Percentiles rank a stretch among this genome's conserved stretches.
Evolutionary conservation across 2,329 filamentous ascomycete species (phyloP).

Genomic region (Hawksworthiomyces lignivorus): DNA sequence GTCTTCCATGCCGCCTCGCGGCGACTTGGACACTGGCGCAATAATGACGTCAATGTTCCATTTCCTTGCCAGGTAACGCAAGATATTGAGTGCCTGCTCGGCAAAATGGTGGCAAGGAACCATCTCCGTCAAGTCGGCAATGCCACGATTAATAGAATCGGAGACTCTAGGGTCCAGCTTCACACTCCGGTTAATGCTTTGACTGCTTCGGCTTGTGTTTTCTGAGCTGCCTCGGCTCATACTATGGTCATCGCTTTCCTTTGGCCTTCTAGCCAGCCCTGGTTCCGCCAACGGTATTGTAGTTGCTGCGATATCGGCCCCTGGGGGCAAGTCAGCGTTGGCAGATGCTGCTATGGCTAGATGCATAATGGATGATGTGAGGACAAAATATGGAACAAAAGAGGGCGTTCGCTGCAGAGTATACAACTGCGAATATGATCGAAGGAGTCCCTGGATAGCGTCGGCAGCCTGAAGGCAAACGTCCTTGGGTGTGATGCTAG

Average conservation of each 20-base stretch:
- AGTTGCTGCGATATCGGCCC: background rate
- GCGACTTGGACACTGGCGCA: constrained; percentile 9
- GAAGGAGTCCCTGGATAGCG: constrained; percentile 48
- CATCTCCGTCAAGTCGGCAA: constrained; percentile 53
- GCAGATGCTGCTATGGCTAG: constrained; percentile 42
- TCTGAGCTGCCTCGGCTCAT: background rate
- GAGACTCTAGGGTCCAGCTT: constrained; percentile 31
- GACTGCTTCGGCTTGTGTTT: background rate
- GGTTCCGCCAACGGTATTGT: background rate
- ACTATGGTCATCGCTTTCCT: background rate
- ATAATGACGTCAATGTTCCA: constrained; percentile 51
- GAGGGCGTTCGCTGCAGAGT: constrained; percentile 51
- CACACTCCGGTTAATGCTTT: background rate
- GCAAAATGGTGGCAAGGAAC: constrained; percentile 53
- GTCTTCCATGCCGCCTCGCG: background rate
- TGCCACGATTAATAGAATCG: constrained; percentile 43
- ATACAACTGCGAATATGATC: constrained; percentile 51
- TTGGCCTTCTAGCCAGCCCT: background rate
- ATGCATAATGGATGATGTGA: constrained; percentile 54
- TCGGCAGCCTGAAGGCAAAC: constrained; percentile 57
- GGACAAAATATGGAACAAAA: constrained; percentile 55
- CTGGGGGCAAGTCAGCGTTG: constrained; percentile 2
- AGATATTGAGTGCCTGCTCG: constrained; percentile 52
- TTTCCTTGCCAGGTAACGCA: constrained; percentile 49
- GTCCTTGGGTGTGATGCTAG: constrained; percentile 54